Percentiles rank a stretch among this genome's conserved stretches.
Evolutionary conservation across 1,139 yeast genomes (phyloP).

Genomic region (Hemisphaericaspora lyxosophila): DNA sequence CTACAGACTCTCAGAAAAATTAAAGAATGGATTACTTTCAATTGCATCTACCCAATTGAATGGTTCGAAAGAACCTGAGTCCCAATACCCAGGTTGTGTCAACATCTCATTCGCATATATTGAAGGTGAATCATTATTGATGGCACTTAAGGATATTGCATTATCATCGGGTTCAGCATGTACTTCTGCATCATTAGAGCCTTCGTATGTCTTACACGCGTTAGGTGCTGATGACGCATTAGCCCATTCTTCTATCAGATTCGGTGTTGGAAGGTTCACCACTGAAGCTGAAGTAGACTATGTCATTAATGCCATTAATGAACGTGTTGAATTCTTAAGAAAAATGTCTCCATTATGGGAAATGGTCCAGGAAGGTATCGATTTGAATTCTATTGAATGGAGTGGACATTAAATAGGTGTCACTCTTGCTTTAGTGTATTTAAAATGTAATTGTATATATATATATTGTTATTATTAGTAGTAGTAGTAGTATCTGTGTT

Average conservation of each 20-base stretch:
- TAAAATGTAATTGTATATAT: slow-evolving; percentile 4
- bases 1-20: slow-evolving; percentile 64
- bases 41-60: slow-evolving; percentile 88
- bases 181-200: slow-evolving; percentile 97
- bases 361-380: slow-evolving; percentile 99
- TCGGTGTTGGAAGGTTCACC: slow-evolving; percentile 96
- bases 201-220: slow-evolving; percentile 94
- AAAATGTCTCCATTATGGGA: slow-evolving; percentile 97
- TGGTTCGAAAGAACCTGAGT: slow-evolving; percentile 66
- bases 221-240: slow-evolving; percentile 97
- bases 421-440: slow-evolving; percentile 1
- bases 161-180: slow-evolving; percentile 98
- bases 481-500: not conserved
- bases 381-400: slow-evolving; percentile 92
- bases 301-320: slow-evolving; percentile 82
- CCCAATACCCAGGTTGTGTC: slow-evolving; percentile 86
- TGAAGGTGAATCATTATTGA: slow-evolving; percentile 94
- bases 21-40: slow-evolving; percentile 68
- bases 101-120: slow-evolving; percentile 95
- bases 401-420: slow-evolving; percentile 64
- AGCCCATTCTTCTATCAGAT: slow-evolving; percentile 95
- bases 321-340: slow-evolving; percentile 87
- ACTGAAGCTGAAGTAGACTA: slow-evolving; percentile 95
- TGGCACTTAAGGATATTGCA: slow-evolving; percentile 98
- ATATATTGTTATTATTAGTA: not conserved